A percentile compares a stretch with the other conserved stretches of the same genome.
Evolutionary conservation across 805 yeast genomes (phyloP).

Genomic region (Phaffomyces opuntiae): DNA sequence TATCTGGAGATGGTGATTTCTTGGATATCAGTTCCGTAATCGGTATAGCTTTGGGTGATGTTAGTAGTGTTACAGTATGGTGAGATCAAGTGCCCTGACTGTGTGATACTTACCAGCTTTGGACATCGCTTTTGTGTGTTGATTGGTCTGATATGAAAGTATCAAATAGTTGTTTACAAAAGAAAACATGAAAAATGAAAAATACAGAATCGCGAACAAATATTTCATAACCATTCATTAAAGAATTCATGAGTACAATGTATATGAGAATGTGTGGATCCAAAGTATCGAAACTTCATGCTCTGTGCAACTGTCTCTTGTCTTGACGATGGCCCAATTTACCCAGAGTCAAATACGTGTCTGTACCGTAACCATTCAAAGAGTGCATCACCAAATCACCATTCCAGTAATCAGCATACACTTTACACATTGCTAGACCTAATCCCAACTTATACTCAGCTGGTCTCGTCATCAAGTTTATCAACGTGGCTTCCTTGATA

Average conservation of each 20-base stretch:
- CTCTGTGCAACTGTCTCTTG: slow-evolving; percentile 65
- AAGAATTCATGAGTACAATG: too few relatives aligned
- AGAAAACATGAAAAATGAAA: not conserved
- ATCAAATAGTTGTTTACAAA: not conserved
- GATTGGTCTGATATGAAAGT: too few relatives aligned
- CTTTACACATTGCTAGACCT: slow-evolving; percentile 88
- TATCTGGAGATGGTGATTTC: not conserved
- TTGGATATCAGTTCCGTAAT: not conserved
- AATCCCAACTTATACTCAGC: slow-evolving; percentile 73
- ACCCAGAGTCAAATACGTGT: slow-evolving; percentile 71
- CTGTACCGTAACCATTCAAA: slow-evolving; percentile 88
- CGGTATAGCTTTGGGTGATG: not conserved
- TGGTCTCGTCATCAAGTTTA: slow-evolving; percentile 62
- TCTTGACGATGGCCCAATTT: slow-evolving; percentile 69
- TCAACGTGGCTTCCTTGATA: slow-evolving; percentile 39
- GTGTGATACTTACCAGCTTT: not conserved
- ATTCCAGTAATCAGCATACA: slow-evolving; percentile 95
- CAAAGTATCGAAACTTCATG: slow-evolving; percentile 25
- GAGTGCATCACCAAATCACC: slow-evolving; percentile 80
- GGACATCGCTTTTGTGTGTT: not conserved
- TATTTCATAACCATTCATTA: not conserved
- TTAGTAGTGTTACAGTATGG: not conserved
- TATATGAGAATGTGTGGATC: not conserved
- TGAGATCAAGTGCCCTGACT: not conserved
- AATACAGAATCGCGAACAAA: not conserved